Evolutionary conservation across 2,329 filamentous ascomycete genomes (phyloP).

Genomic region (Calonectria hongkongensis): DNA sequence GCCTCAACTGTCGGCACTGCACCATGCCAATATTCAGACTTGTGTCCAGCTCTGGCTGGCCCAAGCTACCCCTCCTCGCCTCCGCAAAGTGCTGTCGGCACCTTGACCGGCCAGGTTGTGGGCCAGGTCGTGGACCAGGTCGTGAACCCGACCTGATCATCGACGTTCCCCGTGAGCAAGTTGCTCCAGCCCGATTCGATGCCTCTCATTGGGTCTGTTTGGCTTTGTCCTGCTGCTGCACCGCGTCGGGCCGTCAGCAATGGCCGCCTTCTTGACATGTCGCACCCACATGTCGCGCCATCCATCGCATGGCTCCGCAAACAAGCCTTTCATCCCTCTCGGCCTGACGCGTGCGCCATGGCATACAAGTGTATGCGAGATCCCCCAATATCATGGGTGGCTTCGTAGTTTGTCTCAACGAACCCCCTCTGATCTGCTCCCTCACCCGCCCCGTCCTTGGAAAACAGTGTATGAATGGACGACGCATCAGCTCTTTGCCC

Average conservation of each 20-base stretch:
- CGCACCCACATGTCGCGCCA: slow-evolving; percentile 28
- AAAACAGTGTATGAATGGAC: slow-evolving; percentile 34
- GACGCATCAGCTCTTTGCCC: slow-evolving; percentile 49
- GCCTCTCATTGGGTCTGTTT: slow-evolving; percentile 33
- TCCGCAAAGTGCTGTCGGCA: slow-evolving; percentile 28
- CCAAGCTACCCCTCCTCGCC: slow-evolving; percentile 12
- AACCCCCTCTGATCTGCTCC: not conserved
- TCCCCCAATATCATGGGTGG: slow-evolving; percentile 28
- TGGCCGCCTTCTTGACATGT: slow-evolving; percentile 24
- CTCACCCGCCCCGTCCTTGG: not conserved
- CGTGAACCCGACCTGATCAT: slow-evolving; percentile 26
- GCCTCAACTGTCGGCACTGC: slow-evolving; percentile 24
- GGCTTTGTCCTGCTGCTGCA: slow-evolving; percentile 15
- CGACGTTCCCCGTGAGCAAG: slow-evolving; percentile 15
- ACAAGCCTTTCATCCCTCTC: slow-evolving; percentile 14
- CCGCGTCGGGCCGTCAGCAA: slow-evolving; percentile 38
- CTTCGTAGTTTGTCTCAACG: not conserved
- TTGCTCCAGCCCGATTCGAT: not conserved
- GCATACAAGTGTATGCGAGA: slow-evolving; percentile 50
- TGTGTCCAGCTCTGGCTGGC: slow-evolving; percentile 42
- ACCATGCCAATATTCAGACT: slow-evolving; percentile 25
- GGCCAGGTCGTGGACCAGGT: not conserved
- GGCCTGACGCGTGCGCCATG: slow-evolving; percentile 9
- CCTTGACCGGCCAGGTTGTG: slow-evolving; percentile 31
- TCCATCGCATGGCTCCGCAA: slow-evolving; percentile 26